Evolutionary conservation across 768 basidiomycete genomes (phyloP), one percentile per base, ranked within the genome.

Genomic region (Panaeolus cyanescens): DNA sequence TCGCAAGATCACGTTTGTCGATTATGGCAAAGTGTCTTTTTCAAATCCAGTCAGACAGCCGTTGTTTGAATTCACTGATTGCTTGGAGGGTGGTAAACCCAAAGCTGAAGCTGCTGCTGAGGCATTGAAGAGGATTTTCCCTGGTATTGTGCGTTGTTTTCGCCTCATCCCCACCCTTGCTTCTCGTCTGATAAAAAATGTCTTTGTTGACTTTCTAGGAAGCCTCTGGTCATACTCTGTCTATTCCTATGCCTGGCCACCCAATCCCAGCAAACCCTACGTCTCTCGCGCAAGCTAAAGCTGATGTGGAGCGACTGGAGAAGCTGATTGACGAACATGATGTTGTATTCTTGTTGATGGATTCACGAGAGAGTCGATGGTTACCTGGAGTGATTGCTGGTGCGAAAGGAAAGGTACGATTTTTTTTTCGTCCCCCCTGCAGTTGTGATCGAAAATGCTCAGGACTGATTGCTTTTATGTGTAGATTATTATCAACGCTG

Each of bases 41-140:
- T 98, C 95, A 20, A 99, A 99, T 73, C 97, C 97, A 2, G 97
- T 98, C 54, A 85, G 97, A 33, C 97, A 99, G 72, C 97, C 97
- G 2, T 79, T 99, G 6, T 99, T 99, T 68, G 92, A 95, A 65
- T 99, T 98, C 66, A 89, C 90, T 59, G 97, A 99, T 70, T 97
- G 95, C 64, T 75, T 98, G 31, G 78, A 92, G 37, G 96, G 97
- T 0, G 97, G 96, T 0, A 95, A 92, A 72, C 91, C 92, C 20
- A 99, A 99, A 73, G 96, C 97, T 0, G 88, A 88, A 61, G 91
- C 92, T 63, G 97, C 97, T 0, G 96, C 96, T 0, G 91, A 85
- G 17, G 79, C 85, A 30, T 74, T 99, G 66, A 91, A 87, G 79
- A 90, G 88, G 77, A 92, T 99, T 53, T 97, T 90, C 75, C 97